Percentiles rank a stretch among this genome's conserved stretches.
These are phyloP conservation scores for Calonectria honghensis DNA, from an alignment of 2,329 filamentous ascomycete genomes.

Conservation along the genomic window DNA sequence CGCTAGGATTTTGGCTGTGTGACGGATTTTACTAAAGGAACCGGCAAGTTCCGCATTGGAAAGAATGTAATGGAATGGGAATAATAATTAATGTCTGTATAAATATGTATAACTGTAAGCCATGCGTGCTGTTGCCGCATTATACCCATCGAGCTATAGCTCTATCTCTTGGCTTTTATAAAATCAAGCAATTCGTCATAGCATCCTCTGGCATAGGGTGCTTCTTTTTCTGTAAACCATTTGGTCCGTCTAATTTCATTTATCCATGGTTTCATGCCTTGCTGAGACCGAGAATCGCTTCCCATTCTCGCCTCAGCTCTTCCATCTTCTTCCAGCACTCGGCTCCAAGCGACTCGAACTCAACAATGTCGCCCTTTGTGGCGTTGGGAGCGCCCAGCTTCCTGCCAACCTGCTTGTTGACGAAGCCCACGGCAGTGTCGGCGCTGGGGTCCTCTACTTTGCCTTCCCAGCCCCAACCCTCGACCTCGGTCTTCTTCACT, in stretches of 20 bases:
- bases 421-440: constrained; percentile 67
- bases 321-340: constrained; percentile 84
- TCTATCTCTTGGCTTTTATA: constrained; percentile 25
- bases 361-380: constrained; percentile 75
- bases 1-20: background rate
- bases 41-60: constrained; percentile 6
- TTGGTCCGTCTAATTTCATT: background rate
- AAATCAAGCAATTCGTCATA: constrained; percentile 7
- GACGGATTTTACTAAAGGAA: background rate
- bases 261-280: constrained; percentile 25
- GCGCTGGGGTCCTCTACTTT: constrained; percentile 68
- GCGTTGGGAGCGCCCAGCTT: constrained; percentile 75
- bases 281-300: constrained; percentile 59
- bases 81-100: constrained; percentile 39
- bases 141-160: constrained; percentile 47
- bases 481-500: constrained; percentile 87
- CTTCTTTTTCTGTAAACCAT: background rate
- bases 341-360: constrained; percentile 78
- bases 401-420: constrained; percentile 74
- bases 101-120: constrained; percentile 30
- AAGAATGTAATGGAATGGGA: background rate
- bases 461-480: constrained; percentile 88
- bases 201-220: background rate
- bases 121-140: constrained; percentile 46
- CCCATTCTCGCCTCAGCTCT: constrained; percentile 80